Evolutionary conservation across 106 monocot genomes (phyloP).

Genomic region (Alisma plantagoaquatica): DNA sequence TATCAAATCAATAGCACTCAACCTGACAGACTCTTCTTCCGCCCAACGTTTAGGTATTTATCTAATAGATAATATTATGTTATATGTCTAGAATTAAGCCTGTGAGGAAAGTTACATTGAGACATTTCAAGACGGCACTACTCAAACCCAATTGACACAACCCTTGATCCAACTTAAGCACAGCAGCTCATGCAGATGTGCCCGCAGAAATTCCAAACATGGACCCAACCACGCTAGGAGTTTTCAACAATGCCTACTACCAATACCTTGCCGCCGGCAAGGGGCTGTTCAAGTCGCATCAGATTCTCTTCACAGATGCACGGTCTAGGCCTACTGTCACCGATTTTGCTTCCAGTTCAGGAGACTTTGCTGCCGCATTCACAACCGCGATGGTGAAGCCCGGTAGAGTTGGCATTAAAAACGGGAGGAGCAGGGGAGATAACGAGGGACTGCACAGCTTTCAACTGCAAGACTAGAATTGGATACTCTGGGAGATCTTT

Average conservation of each 20-base stretch:
- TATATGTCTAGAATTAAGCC: no score
- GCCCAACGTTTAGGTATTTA: no score
- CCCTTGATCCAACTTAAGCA: no score
- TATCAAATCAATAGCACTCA: no score
- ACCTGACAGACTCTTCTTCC: no score
- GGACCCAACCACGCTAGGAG: conserved; percentile 31
- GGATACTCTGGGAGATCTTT: no score
- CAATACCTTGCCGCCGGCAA: background rate
- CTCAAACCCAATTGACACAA: no score
- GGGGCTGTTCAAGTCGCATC: background rate
- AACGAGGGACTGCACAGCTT: conserved; percentile 22
- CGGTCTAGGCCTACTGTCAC: conserved; percentile 20
- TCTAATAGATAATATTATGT: no score
- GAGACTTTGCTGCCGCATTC: conserved; percentile 21
- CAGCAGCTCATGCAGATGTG: no score
- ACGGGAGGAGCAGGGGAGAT: conserved; percentile 22
- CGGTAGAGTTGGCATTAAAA: conserved; percentile 40
- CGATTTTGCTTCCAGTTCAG: conserved; percentile 12
- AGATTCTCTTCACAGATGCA: conserved; percentile 15
- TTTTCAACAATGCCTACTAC: background rate
- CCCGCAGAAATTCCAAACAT: conserved; percentile 17
- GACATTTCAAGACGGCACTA: no score
- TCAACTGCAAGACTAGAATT: no score
- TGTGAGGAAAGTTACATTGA: no score
- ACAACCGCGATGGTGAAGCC: conserved; percentile 28